Evolutionary conservation across 2,329 filamentous ascomycete species (phyloP).

Genomic region (Hyphodiscus sp.): DNA sequence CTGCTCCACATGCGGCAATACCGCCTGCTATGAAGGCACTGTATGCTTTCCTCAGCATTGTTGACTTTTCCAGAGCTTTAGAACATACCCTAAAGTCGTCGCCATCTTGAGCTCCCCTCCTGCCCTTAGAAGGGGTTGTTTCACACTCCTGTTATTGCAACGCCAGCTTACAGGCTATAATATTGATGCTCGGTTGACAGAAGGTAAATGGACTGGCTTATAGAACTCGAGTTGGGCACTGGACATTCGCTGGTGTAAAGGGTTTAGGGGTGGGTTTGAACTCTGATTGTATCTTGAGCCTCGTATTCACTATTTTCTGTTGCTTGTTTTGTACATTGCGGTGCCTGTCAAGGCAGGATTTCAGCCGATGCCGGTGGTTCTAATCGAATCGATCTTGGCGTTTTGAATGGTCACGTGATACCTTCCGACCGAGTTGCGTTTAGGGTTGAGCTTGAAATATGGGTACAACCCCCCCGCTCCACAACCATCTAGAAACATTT

Average conservation of each 20-base stretch:
- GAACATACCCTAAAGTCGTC: constrained; percentile 43
- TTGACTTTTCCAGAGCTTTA: not conserved
- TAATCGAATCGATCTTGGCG: not conserved
- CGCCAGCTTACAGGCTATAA: constrained; percentile 9
- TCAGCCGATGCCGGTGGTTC: not conserved
- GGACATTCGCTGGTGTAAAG: too few relatives aligned
- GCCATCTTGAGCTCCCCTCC: constrained; percentile 37
- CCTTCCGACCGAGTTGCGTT: too few relatives aligned
- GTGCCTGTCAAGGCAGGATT: not conserved
- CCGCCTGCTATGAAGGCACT: constrained; percentile 91
- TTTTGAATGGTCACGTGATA: too few relatives aligned
- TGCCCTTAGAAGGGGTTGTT: constrained; percentile 13
- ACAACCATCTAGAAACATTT: not conserved
- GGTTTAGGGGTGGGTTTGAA: not conserved
- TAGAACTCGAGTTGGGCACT: too few relatives aligned
- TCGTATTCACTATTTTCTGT: not conserved
- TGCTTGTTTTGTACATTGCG: not conserved
- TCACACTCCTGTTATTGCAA: constrained; percentile 7
- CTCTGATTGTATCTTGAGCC: not conserved
- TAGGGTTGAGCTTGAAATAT: too few relatives aligned
- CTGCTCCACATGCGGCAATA: constrained; percentile 92
- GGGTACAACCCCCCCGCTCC: too few relatives aligned
- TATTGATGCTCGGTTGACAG: not conserved
- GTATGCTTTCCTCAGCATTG: constrained; percentile 15
- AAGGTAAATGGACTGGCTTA: too few relatives aligned